Base-by-base conservation (phyloP, 1,284 basidiomycete species). In the Anthracocystis setariae region DNA sequence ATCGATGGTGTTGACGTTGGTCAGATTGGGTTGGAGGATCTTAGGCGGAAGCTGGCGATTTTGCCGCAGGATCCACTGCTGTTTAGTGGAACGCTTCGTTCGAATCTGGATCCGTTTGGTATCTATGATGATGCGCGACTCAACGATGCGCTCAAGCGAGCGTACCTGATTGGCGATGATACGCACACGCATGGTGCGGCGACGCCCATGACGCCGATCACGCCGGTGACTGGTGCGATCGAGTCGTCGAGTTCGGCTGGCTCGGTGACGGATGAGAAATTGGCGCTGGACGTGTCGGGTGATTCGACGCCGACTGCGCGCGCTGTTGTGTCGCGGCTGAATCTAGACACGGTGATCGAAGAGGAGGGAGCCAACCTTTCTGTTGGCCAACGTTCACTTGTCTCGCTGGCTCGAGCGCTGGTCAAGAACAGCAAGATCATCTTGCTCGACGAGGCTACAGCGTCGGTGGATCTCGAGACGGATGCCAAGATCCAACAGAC, bases 401-500 rank as follows among this genome's bases (percentile, higher is more conserved):
- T 84, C 10, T 82, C 80, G 4, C 73, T 84, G 0, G 83, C 83
- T 9, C 44, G 83, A 17, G 83, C 83, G 3, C 53, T 84, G 18
- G 82, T 84, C 5, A 72, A 78, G 46, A 68, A 79, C 60, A 69
- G 65, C 32, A 71, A 74, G 61, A 75, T 77, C 54, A 67, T 77
- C 39, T 29, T 72, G 35, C 54, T 74, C 32, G 89, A 90, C 72
- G 90, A 92, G 81, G 91, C 91, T 0, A 92, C 91, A 0, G 91
- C 90, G n/a, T 91, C 87, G 46, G 82, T 92, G 18, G 90, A 91
- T 82, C 80, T 89, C 7, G 88, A 91, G 82, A 93, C 92, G 0
- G 92, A 94, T 83, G 86, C 88, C 63, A 90, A 90, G 68, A 92
- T 94, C 63, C 92, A 94, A 81, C 86, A 89, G 65, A 93, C 92